Evolutionary conservation across 306 rosid genomes (phyloP), one percentile per base, ranked within the genome.

Genomic region (Cicer arietinum): DNA sequence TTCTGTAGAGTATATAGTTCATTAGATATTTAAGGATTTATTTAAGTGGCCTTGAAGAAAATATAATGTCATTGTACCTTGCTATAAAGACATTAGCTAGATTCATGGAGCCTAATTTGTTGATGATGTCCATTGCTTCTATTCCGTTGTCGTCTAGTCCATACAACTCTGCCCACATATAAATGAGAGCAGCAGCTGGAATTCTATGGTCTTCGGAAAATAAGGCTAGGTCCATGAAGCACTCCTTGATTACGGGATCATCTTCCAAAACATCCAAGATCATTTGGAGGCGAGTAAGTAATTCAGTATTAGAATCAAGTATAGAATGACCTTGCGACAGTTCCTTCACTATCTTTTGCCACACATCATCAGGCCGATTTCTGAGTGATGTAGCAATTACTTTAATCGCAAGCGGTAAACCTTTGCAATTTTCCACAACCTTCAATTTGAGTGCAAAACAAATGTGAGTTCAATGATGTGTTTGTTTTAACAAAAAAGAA

Each of bases 201-300:
- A 90, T 83, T 72, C 82, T 86, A 64, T 69, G 88, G 71, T 89
- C 88, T 81, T 86, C 93, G 0, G 90, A 94, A 62, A 92, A 90
- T 43, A 86, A 83, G 40, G 88, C 88, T 10, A 92, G 80, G 85
- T 92, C 98, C 80, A 83, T 57, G 88, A 92, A 92, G 81, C 94
- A 84, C 47, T 92, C 89, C 80, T 79, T 88, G 68, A 51, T 63
- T 42, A 74, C 22, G 16, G 62, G 58, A 63, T 80, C 40, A 43
- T 80, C 80, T 44, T 82, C 86, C 67, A 80, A 82, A 13, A 84
- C 80, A 25, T 88, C 86, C 11, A 90, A 51, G 65, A 84, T 67
- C 46, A 78, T 84, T 81, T 84, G 57, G 35, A 88, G 88, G 80
- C 76, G 20, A 2, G 45, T 7, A 46, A 86, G 63, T 71, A 92